Conservation (phyloP, 2,329 filamentous ascomycete genomes). For the Seiridium cupressi region DNA sequence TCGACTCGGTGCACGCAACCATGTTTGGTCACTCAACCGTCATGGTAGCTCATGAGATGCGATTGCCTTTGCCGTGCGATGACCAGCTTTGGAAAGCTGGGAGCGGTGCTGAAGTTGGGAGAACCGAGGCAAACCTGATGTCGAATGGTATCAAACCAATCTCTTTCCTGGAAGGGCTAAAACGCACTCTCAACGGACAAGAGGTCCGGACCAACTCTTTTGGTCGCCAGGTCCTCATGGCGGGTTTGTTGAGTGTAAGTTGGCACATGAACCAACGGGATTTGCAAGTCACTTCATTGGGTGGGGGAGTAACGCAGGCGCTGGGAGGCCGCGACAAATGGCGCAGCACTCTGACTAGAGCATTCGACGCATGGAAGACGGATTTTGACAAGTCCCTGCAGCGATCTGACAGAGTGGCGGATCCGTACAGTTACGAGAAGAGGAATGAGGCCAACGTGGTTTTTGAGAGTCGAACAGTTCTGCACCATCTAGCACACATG, state of each 20-base stretch:
- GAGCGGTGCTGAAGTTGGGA: constrained; percentile 80
- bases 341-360: constrained; percentile 78
- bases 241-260: constrained; percentile 85
- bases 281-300: constrained; percentile 84
- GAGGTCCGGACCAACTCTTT: constrained; percentile 90
- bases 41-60: constrained; percentile 96
- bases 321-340: constrained; percentile 89
- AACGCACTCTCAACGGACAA: constrained; percentile 82
- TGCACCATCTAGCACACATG: constrained; percentile 96
- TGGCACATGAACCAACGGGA: constrained; percentile 99
- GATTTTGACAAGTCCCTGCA: constrained; percentile 84
- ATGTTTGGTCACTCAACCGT: constrained; percentile 98
- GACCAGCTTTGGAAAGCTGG: constrained; percentile 90
- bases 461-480: constrained; percentile 82
- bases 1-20: constrained; percentile 93
- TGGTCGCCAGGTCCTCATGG: constrained; percentile 90
- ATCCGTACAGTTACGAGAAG: constrained; percentile 58
- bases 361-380: constrained; percentile 90
- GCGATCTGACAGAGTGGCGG: constrained; percentile 49
- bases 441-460: constrained; percentile 65
- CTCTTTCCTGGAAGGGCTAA: constrained; percentile 87
- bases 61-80: constrained; percentile 86
- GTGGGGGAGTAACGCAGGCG: constrained; percentile 67
- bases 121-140: constrained; percentile 77
- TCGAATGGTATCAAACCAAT: constrained; percentile 81